Conservation (phyloP, 345 rosid genomes). For the Eucalyptus sideroxylon region DNA sequence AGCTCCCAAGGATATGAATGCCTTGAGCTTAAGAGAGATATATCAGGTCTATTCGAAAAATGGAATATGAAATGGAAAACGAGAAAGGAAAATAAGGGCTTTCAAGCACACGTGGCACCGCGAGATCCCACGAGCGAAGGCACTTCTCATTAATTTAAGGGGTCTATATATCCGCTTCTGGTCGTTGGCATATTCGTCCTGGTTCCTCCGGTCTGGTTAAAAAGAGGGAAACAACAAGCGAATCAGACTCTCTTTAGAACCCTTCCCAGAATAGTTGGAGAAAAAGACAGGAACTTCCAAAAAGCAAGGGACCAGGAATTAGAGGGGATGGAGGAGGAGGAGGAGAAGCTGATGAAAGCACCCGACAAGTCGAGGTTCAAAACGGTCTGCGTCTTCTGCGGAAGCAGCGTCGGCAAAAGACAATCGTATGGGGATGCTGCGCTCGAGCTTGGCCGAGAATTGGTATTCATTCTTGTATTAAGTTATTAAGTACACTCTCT, state of each 20-base stretch:
- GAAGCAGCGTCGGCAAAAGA: slow-evolving; percentile 75
- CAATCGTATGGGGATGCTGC: slow-evolving; percentile 69
- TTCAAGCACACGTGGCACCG: background rate
- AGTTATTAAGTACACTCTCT: background rate
- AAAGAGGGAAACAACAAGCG: background rate
- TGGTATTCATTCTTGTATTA: slow-evolving; percentile 18
- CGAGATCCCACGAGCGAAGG: background rate
- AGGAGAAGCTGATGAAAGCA: background rate
- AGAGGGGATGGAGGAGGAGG: background rate
- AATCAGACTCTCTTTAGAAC: background rate
- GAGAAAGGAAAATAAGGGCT: background rate
- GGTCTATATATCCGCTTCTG: background rate
- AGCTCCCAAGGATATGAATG: too few species aligned
- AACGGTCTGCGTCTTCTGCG: slow-evolving; percentile 86
- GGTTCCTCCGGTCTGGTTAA: background rate
- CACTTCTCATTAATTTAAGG: background rate
- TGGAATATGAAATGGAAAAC: background rate
- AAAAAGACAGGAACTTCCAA: background rate
- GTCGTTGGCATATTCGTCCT: background rate
- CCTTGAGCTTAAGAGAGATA: too few species aligned
- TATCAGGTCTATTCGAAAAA: too few species aligned
- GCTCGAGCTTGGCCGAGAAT: slow-evolving; percentile 68
- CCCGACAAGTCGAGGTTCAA: slow-evolving; percentile 29
- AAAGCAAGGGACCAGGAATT: background rate
- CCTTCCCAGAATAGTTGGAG: background rate